Percentiles rank a stretch among this genome's conserved stretches.
Conservation (phyloP, 805 yeast species). For the Wickerhamiella kurtzmanii region DNA sequence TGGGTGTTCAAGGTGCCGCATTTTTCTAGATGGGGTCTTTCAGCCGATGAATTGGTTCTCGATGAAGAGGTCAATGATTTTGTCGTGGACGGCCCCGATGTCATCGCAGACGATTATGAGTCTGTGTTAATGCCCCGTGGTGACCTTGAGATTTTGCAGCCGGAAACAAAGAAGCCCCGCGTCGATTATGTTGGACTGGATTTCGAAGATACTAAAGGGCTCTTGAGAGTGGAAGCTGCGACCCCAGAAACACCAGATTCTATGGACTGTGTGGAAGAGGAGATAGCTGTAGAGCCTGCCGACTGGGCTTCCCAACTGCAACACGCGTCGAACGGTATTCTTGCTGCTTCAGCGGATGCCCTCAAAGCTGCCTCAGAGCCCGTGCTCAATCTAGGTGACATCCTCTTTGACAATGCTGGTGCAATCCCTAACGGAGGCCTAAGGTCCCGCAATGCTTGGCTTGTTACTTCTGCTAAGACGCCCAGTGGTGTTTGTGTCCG, state of each 20-base stretch:
- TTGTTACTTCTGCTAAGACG: neutral
- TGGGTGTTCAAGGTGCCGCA: constrained; percentile 82
- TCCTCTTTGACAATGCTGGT: neutral
- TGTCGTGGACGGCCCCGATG: neutral
- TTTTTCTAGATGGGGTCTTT: constrained; percentile 86
- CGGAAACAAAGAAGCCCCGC: neutral
- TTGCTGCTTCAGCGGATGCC: constrained; percentile 3
- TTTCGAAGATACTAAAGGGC: too few relatives aligned
- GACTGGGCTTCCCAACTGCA: constrained; percentile 17
- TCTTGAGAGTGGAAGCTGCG: neutral
- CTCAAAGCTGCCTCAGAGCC: neutral
- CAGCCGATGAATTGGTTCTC: constrained; percentile 19
- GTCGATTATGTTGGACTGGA: neutral
- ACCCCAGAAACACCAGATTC: neutral
- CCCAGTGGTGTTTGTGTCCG: neutral
- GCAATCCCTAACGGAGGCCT: neutral
- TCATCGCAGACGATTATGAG: neutral
- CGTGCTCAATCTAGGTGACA: neutral
- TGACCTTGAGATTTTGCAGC: neutral
- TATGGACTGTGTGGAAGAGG: constrained; percentile 38
- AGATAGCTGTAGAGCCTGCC: constrained; percentile 39
- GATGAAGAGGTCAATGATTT: constrained; percentile 16
- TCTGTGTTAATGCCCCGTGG: neutral
- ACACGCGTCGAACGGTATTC: constrained; percentile 5
- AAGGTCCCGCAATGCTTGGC: neutral